phyloP scores from a whole-genome alignment of 345 rosid species.

The Microcos paniculata region DNA sequence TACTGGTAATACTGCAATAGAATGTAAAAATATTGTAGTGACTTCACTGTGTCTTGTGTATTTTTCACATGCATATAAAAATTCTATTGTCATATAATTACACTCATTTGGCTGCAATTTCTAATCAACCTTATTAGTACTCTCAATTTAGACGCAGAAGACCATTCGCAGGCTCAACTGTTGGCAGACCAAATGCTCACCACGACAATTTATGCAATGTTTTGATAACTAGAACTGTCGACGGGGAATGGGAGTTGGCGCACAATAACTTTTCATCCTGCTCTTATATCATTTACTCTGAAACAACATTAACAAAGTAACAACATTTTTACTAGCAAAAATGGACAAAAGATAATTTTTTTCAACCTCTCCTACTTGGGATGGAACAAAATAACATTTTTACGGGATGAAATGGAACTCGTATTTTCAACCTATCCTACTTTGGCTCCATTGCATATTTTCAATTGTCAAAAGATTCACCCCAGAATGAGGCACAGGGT shows the following conservation, averaged over 20 bases:
- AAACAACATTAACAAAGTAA: background rate
- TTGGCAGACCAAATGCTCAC: background rate
- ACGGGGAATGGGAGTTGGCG: background rate
- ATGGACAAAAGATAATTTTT: too few species aligned
- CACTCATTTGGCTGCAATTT: background rate
- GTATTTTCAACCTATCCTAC: background rate
- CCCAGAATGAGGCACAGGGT: background rate
- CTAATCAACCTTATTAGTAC: background rate
- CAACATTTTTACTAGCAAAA: background rate
- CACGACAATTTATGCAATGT: background rate
- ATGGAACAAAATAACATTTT: background rate
- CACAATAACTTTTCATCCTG: background rate
- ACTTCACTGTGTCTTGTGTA: background rate
- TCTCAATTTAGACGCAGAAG: background rate
- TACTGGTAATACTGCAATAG: slow-evolving; percentile 7
- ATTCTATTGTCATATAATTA: background rate
- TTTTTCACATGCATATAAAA: background rate
- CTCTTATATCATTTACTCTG: background rate
- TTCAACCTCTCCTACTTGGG: too few species aligned
- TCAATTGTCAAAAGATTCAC: background rate
- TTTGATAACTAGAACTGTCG: background rate
- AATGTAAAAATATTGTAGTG: background rate
- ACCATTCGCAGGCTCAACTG: background rate
- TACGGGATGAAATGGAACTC: background rate
- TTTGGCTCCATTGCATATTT: background rate